Base-by-base conservation (phyloP, 2,329 filamentous ascomycete species). In the Trichoderma cornu-damae region DNA sequence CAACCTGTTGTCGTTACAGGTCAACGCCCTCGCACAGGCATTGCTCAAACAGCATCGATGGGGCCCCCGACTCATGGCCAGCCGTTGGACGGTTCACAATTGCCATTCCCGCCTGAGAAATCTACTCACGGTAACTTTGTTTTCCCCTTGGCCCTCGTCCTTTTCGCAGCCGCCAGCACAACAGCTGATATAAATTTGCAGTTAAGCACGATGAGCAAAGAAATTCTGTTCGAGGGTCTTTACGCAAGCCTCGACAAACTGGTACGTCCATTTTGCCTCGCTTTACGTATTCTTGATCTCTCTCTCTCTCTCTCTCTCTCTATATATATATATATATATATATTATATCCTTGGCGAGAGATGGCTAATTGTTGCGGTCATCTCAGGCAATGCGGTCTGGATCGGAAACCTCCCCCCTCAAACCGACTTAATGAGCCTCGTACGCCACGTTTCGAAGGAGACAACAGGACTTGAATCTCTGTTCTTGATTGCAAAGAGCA, bases 401-500 rank as follows among this genome's bases (percentile, higher is more conserved):
- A 90, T 97, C 26, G 94, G 94, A 38, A 97, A 97, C 68, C 77
- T 97, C 0, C 92, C 93, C 3, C 88, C 90, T 0, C 88, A 90
- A 48, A 88, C 91, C 0, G 86, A 86, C 38, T 79, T 97, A 11
- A 85, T 90, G 72, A 88, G 83, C 59, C 76, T 97, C n/a, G 96
- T 96, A 52, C 85, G 94, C 59, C 89, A 96, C 69, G 94, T 96
- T 58, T 95, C 89, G 60, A 84, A 83, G 61, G 87, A 92, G 62
- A 86, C 90, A 0, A 81, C 79, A 0, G 82, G 91, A 1, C 83
- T 97, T 20, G 89, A 96, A 69, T 96, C 91, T 46, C 77, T 97
- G 0, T 96, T 97, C 64, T 76, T 97, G 34, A 97, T 97, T 38
- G 93, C 92, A 0, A 96, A 96, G 71, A 96, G 92, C 70, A 96